Base-by-base conservation (phyloP, 352 stramenopile species). In the Globisporangium parvum region DNA sequence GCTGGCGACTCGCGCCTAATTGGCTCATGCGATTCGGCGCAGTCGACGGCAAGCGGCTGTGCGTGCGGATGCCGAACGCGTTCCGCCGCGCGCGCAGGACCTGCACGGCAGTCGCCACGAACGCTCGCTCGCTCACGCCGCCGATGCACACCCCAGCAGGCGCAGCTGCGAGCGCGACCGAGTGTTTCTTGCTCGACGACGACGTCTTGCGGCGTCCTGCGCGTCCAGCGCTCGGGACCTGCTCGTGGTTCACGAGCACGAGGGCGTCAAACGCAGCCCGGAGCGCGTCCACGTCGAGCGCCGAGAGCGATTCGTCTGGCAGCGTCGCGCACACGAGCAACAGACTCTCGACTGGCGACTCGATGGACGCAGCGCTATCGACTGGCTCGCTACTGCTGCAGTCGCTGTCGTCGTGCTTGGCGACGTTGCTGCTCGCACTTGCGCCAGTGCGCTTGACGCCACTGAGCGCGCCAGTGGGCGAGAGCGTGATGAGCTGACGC, bases 101-200 rank as follows among this genome's bases (percentile, higher is more conserved):
- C 39, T 87, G 72, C 33, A 82, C 58, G 15, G 67, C 60, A 48
- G 79, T 65, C 35, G 76, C 78, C 12, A 87, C 77, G 39, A 88
- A 88, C 61, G 85, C 75, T 42, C 76, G 75, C 53, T 85, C 77
- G 31, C 61, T 80, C 48, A 88, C 62, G n/a, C 77, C 77, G 4
- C 69, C 69, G 17, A 73, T 53, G 18, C 60, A 61, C 31, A 66
- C 33, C 20, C 37, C 47, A n/a, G 21, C 39, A 4, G 42, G 53
- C 48, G 53, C 45, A 26, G 37, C 20, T 14, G 47, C 15, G 6
- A 45, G 28, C 17, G 18, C 21, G 33, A 57, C 20, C 44, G 63
- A 35, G 47, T 57, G 11, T 50, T 57, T 40, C 33, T 56, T 48
- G 47, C 37, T 20, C 2, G 47, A 15, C 31, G 46, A 14, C 62